A percentile compares a stretch with the other conserved stretches of the same genome.
phyloP scores from a whole-genome alignment of 73 alveolate genomes.

The Paramecium primaurelia region DNA sequence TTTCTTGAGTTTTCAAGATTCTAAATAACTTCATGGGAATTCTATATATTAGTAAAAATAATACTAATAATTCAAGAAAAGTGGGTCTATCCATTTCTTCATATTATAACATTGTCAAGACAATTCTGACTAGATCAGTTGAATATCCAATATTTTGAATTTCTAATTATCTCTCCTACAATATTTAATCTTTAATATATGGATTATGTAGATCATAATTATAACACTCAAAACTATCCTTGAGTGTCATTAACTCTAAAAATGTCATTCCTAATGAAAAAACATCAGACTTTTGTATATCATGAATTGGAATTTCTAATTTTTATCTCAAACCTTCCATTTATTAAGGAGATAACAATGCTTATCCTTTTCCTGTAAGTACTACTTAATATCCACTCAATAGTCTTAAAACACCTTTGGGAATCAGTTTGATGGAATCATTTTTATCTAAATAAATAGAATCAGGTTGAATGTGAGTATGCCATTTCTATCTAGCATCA shows the following conservation, averaged over 20 bases:
- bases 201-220: background rate
- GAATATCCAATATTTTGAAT: background rate
- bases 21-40: background rate
- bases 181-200: background rate
- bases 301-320: background rate
- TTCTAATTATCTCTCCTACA: background rate
- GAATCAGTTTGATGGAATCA: background rate
- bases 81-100: background rate
- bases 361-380: background rate
- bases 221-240: background rate
- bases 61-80: background rate
- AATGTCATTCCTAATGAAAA: conserved; percentile 17
- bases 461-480: background rate
- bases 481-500: background rate
- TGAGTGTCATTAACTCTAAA: background rate
- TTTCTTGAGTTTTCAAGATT: background rate
- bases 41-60: background rate
- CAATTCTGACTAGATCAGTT: background rate
- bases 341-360: background rate
- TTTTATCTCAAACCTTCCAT: background rate
- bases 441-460: background rate
- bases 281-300: background rate
- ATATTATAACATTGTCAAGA: background rate
- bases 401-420: background rate
- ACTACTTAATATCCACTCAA: background rate